Evolutionary conservation across 2,329 filamentous ascomycete species (phyloP).

Genomic region (Cladosporium phlei): DNA sequence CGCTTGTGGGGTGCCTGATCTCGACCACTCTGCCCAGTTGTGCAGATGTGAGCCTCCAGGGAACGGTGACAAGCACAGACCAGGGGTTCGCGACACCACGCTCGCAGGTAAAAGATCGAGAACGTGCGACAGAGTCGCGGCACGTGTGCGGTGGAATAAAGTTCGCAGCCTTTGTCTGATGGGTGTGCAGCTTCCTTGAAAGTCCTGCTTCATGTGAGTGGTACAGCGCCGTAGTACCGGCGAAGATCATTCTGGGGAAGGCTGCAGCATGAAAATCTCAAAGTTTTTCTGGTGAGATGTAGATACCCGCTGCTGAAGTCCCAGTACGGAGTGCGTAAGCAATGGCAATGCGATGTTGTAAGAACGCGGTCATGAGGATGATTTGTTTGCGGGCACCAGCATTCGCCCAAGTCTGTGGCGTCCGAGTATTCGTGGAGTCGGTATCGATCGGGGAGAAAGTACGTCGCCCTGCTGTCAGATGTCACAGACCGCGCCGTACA

Average conservation of each 20-base stretch:
- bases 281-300: conserved; percentile 3
- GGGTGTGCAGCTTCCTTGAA: conserved; percentile 3
- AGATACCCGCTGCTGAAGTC: neutral
- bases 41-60: neutral
- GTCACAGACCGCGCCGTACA: conserved; percentile 5
- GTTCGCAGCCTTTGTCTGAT: conserved; percentile 12
- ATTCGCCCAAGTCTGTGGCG: neutral
- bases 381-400: neutral
- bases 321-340: neutral
- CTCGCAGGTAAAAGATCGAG: conserved; percentile 9
- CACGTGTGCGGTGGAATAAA: conserved; percentile 22
- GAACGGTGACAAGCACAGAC: conserved; percentile 20
- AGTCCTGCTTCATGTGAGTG: conserved; percentile 12
- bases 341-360: neutral
- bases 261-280: conserved; percentile 5
- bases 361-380: neutral
- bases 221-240: conserved; percentile 2
- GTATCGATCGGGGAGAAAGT: neutral
- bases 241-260: conserved; percentile 5
- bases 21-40: neutral
- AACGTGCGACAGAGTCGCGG: conserved; percentile 23
- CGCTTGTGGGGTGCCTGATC: neutral
- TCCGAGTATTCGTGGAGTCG: neutral
- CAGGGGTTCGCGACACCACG: conserved; percentile 21
- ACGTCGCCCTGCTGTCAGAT: conserved; percentile 6